Base-by-base conservation (phyloP, 1,139 yeast genomes). In the Blastobotrys aristatus region DNA sequence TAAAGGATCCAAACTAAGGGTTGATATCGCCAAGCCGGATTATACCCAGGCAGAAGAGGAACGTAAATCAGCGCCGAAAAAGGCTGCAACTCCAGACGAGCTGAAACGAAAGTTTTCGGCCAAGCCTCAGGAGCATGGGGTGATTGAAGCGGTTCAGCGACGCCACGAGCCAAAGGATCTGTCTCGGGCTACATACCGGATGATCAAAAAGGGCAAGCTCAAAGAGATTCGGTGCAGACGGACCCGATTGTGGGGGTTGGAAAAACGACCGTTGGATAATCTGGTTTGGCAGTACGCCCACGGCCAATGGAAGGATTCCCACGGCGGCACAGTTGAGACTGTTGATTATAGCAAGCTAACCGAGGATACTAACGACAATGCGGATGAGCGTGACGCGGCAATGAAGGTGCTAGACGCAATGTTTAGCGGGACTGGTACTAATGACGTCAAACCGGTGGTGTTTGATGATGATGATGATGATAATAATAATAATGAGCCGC, bases 161-260 rank as follows among this genome's bases (percentile, higher is more conserved):
- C 71, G 65, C 36, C 69, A 77, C 0, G 71, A 73, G 1, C 71
- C 96, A 51, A 71, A 71, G 45, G 72, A 74, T 44, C 58, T 74
- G 44, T 74, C 77, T 43, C 73, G 72, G 49, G 77, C 82, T 57
- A 83, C 95, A 0, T 71, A 86, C 53, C 72, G 97, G 53, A 75
- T 84, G 2, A 68, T 75, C 46, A 74, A 82, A 29, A 77, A 80
- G 56, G 75, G 75, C 18, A 69, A 81, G 45, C 80, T 80, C 60
- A 71, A 72, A 5, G 48, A 54, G 40, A 54, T 59, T 20, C 79
- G 78, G 58, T 71, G 82, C 53, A 75, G 73, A 58, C 86, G 86
- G 67, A 80, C 82, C 22, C 88, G 88, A 59, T 72, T 92, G 39
- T 92, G 98, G 98, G 97, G 97, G 8, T 73, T 80, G 51, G 90